These are phyloP conservation scores for Ajuga reptans DNA, from an alignment of 305 asterid species.

Conservation along the genomic window DNA sequence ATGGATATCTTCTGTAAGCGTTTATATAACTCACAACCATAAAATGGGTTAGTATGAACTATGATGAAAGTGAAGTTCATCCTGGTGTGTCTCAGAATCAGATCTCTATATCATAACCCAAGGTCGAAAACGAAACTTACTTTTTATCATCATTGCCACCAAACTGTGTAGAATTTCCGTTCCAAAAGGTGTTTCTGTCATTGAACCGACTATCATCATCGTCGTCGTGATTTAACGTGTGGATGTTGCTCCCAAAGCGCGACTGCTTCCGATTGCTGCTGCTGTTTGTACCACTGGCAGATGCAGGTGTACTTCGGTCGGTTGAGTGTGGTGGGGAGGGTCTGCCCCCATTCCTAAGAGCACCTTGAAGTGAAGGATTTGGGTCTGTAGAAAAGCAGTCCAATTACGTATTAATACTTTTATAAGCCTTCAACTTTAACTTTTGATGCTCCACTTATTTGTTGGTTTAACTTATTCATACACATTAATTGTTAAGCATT, in stretches of 20 bases:
- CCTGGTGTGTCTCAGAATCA: background rate
- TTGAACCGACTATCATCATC: constrained; percentile 46
- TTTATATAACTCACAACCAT: background rate
- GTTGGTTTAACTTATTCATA: too few species aligned
- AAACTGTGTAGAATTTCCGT: constrained; percentile 83
- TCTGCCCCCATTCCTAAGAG: constrained; percentile 31
- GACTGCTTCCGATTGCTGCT: constrained; percentile 36
- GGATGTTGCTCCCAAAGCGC: constrained; percentile 68
- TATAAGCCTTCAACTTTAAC: too few species aligned
- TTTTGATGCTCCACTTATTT: too few species aligned
- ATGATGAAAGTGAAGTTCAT: background rate
- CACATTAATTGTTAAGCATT: too few species aligned
- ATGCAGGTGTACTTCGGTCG: constrained; percentile 23
- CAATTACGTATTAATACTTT: background rate
- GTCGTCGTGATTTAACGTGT: constrained; percentile 64
- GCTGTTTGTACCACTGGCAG: constrained; percentile 19
- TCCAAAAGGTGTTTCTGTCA: constrained; percentile 73
- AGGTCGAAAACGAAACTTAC: constrained; percentile 16
- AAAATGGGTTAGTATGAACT: constrained; percentile 8
- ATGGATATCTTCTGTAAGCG: background rate
- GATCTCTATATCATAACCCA: constrained; percentile 16
- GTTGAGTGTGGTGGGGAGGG: constrained; percentile 26
- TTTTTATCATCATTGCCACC: constrained; percentile 57
- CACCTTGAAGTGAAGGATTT: constrained; percentile 40
- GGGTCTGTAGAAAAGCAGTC: constrained; percentile 38